Conservation (phyloP, 1,139 yeast species). For the Citeromyces hawaiiensis region DNA sequence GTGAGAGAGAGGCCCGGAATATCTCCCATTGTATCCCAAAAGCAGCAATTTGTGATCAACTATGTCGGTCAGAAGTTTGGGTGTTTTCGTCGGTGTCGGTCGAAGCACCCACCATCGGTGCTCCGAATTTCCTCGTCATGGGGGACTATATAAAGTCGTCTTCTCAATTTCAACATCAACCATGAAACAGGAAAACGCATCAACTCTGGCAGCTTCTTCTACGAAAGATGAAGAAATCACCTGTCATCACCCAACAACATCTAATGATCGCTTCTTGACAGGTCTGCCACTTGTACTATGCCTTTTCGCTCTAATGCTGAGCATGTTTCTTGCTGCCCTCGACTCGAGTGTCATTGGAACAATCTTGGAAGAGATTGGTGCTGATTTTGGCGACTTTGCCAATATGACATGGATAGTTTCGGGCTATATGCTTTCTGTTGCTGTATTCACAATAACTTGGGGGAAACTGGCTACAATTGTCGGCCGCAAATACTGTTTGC, state of each 20-base stretch:
- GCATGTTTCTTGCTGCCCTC: slow-evolving; percentile 46
- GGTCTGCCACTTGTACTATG: slow-evolving; percentile 30
- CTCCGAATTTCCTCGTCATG: too few relatives aligned
- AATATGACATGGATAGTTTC: slow-evolving; percentile 50
- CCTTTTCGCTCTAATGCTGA: slow-evolving; percentile 28
- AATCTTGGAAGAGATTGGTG: slow-evolving; percentile 39
- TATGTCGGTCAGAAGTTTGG: too few relatives aligned
- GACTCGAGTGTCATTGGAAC: slow-evolving; percentile 61
- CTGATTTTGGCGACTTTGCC: slow-evolving; percentile 37
- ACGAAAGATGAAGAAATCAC: not conserved
- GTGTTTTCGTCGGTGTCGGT: too few relatives aligned
- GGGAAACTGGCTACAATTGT: slow-evolving; percentile 48
- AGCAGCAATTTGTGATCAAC: too few relatives aligned
- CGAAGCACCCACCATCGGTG: too few relatives aligned
- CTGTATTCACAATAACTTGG: slow-evolving; percentile 44
- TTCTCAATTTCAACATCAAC: not conserved
- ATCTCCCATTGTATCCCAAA: too few relatives aligned
- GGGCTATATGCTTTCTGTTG: slow-evolving; percentile 47
- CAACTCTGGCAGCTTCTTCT: too few relatives aligned
- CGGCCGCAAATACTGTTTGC: slow-evolving; percentile 42
- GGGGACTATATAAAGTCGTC: too few relatives aligned
- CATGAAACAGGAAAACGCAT: not conserved
- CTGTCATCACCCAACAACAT: not conserved
- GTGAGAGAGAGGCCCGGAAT: too few relatives aligned
- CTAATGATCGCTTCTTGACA: slow-evolving; percentile 15